Conservation (phyloP, 169 alveolate genomes). For the Fabrea salina region DNA sequence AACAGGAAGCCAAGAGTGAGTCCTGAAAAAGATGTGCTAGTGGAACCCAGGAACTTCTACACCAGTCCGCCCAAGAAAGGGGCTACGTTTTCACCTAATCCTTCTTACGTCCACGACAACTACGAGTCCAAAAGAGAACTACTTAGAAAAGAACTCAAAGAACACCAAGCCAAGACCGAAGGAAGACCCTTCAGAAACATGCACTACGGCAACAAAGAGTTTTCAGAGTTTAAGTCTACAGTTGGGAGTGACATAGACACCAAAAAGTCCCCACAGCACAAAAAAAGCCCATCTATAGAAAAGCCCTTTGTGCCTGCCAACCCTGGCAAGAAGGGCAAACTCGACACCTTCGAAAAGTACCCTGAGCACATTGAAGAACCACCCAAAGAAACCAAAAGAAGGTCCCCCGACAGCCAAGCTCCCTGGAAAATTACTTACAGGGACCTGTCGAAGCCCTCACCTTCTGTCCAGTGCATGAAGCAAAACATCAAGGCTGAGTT, state of each 20-base stretch:
- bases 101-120: background rate
- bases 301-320: constrained; percentile 16
- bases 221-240: background rate
- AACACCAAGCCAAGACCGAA: background rate
- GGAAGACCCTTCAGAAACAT: constrained; percentile 12
- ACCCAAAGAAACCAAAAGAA: background rate
- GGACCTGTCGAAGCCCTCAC: constrained; percentile 18
- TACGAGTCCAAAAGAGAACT: background rate
- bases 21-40: constrained; percentile 2
- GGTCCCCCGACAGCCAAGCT: background rate
- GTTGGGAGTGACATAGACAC: background rate
- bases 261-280: background rate
- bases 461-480: background rate
- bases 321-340: background rate
- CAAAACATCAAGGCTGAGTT: constrained; percentile 18
- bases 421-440: constrained; percentile 15
- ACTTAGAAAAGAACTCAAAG: background rate
- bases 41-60: constrained; percentile 28
- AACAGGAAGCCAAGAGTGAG: background rate
- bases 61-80: constrained; percentile 31
- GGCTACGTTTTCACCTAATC: background rate
- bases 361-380: constrained; percentile 24
- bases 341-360: background rate
- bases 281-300: background rate
- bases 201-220: background rate